Base-by-base conservation (phyloP, 306 rosid genomes). In the Coriaria nepalensis region DNA sequence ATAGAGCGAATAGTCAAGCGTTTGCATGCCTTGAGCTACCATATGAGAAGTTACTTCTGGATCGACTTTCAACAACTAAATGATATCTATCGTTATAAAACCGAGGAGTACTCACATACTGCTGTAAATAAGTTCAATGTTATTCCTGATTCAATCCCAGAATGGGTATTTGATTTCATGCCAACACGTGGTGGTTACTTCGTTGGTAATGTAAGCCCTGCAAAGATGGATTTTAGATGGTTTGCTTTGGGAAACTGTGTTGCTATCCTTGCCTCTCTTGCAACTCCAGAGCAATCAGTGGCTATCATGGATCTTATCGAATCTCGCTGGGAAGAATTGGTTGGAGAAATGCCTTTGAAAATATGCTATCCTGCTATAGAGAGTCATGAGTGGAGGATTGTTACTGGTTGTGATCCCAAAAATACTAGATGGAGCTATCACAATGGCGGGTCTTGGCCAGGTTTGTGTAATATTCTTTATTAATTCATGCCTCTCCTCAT, bases 371-470 rank as follows among this genome's bases (percentile, higher is more conserved):
- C 95, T 33, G 95, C 95, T 43, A 81, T 86, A 40, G 95, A 86
- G 52, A 74, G 93, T 59, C 93, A 86, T 32, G 95, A 86, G 66
- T 86, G 95, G 95, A 75, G 77, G 50, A 78, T 81, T 52, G 78
- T 86, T 47, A 86, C 95, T 34, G 95, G 95, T 39, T 86, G 85
- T 71, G 95, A 86, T 74, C 95, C 95, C 37, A 86, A 86, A 76
- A 86, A 86, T 62, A 86, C 95, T 49, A 71, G 95, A 78, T 86
- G 95, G 95, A 86, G 95, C 61, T 86, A 86, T 71, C 95, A 86
- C 62, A 86, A 86, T 55, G 95, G 95, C 66, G 95, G 95, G 62
- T 78, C 95, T 60, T 86, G 95, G 95, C 95, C 95, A 81, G 95
- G 95, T 85, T 73, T 61, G 53, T 4, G 52, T 70, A 53, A 53